Conservation (phyloP, 371 early-diverging fungal genomes). For the Haplosporangium sp. region DNA sequence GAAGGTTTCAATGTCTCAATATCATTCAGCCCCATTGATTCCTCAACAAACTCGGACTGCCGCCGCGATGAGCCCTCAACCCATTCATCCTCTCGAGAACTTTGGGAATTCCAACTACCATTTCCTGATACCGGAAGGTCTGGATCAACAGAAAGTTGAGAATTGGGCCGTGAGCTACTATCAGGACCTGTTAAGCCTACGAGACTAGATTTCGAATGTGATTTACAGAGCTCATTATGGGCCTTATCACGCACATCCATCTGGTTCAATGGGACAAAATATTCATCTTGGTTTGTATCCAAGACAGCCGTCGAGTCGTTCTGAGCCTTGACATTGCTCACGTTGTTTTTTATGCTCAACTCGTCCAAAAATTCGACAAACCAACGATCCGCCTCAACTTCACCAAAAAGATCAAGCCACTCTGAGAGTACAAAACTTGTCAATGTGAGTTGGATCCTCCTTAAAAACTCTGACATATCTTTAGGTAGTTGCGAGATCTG, state of each 20-base stretch:
- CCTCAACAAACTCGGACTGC: not conserved
- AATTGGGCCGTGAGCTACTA: constrained; percentile 7
- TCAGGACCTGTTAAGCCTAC: constrained; percentile 1
- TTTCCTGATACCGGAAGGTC: not conserved
- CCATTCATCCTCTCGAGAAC: not conserved
- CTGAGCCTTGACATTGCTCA: not conserved
- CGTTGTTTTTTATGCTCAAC: constrained; percentile 13
- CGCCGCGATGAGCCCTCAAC: not conserved
- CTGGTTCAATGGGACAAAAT: constrained; percentile 21
- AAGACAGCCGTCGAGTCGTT: not conserved
- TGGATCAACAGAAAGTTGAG: not conserved
- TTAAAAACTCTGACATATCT: constrained; percentile 48
- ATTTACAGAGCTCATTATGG: not conserved
- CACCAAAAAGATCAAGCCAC: constrained; percentile 52
- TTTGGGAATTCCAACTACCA: not conserved
- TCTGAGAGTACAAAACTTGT: constrained; percentile 57
- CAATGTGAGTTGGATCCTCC: constrained; percentile 47
- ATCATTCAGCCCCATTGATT: not conserved
- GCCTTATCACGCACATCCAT: constrained; percentile 38
- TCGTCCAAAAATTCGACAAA: constrained; percentile 57
- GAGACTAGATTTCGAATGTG: not conserved
- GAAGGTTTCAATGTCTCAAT: not conserved
- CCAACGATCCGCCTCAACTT: constrained; percentile 58
- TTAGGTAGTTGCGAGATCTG: constrained; percentile 26
- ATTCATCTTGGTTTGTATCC: constrained; percentile 31